Percentiles rank a stretch among this genome's conserved stretches.
phyloP scores from a whole-genome alignment of 2,329 filamentous ascomycete genomes.

The Mycogone perniciosa region DNA sequence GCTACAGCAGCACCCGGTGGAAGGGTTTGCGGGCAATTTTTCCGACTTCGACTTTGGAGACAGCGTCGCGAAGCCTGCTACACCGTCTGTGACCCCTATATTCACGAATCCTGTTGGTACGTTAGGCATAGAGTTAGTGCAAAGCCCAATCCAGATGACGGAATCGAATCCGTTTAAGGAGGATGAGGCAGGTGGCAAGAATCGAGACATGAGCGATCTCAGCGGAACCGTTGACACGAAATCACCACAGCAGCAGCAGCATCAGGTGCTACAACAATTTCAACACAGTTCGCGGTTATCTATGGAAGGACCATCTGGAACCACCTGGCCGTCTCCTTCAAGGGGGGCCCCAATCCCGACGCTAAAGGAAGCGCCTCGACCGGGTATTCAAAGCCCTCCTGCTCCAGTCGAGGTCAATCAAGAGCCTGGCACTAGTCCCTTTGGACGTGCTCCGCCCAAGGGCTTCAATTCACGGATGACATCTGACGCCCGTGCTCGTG shows the following conservation, averaged over 20 bases:
- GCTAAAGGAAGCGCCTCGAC: conserved; percentile 6
- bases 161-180: conserved; percentile 6
- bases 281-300: background rate
- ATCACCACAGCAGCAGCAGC: background rate
- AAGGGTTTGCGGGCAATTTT: conserved; percentile 34
- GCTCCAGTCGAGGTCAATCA: too few species aligned
- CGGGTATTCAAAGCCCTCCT: conserved; percentile 1
- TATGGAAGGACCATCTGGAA: background rate
- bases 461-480: conserved; percentile 22
- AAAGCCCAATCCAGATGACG: conserved; percentile 11
- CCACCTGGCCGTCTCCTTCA: background rate
- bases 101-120: background rate
- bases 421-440: conserved; percentile 8
- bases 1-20: conserved; percentile 20
- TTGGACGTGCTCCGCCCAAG: conserved; percentile 19
- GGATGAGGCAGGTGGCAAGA: background rate
- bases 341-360: conserved; percentile 1
- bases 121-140: conserved; percentile 7
- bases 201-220: background rate
- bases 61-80: conserved; percentile 17
- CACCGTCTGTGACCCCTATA: background rate
- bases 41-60: conserved; percentile 34
- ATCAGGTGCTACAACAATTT: too few species aligned
- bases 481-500: conserved; percentile 16
- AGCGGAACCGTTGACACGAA: background rate